Evolutionary conservation across 108 stramenopile genomes (phyloP), one percentile per base, ranked within the genome.

Genomic region (Mediolabrus comicus): DNA sequence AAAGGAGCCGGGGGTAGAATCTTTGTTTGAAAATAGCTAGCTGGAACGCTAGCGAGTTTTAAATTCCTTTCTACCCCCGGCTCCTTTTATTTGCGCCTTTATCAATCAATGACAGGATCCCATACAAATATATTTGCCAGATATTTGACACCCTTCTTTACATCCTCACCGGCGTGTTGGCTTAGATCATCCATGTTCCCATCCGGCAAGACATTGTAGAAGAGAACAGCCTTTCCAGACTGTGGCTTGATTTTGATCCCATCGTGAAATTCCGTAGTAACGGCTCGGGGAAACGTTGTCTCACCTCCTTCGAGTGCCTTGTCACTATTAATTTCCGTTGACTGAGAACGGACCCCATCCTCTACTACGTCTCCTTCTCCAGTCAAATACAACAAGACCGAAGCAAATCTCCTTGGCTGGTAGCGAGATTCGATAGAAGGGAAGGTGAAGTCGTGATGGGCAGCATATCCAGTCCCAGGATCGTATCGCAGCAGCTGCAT

Each of bases 131-230:
- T 55, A 62, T 92, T 95, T 25, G 91, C 90, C 64, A 95, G 17
- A 69, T 84, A 93, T 74, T 90, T 95, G 34, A 88, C 86, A 17
- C 87, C 92, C 35, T 65, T 75, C 11, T 62, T 65, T 14, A 94
- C 89, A 34, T 88, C 84, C 55, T 83, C 83, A 11, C 87, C 79
- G 4, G 87, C 82, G 65, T 97, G 97, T 49, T 95, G 88, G 11
- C 85, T 82, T 52, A 94, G 56, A 60, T 97, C 97, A 55, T 97
- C 97, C 52, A 95, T 79, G 61, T 97, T 97, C 8, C 97, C 97
- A 81, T 97, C 97, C 11, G 88, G 88, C 51, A 96, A 65, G 46
- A 94, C 77, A 63, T 87, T 91, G 77, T 96, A 96, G 62, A 96
- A 97, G 2, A 97, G 56, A 4, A 95, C 83, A 0, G 97, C 93